Base-by-base conservation (phyloP, 805 yeast genomes). In the Isabelozyma gotoi region DNA sequence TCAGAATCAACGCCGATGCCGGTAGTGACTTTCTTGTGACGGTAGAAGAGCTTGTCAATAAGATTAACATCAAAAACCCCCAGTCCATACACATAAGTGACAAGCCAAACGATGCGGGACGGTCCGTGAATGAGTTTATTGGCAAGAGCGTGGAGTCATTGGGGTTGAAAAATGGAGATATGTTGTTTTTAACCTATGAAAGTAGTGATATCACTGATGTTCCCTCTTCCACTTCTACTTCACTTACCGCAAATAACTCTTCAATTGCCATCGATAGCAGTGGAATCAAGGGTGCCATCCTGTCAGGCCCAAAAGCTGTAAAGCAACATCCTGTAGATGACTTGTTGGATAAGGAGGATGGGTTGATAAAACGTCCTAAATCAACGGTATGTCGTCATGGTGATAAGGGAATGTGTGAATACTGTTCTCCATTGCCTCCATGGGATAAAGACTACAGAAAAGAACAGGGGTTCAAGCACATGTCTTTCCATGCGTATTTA, bases 361-460 rank as follows among this genome's bases (percentile, higher is more conserved):
- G 99, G 0, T 68, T 85, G 43, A 88, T 94, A 43, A 64, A 74
- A 20, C 76, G 99, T 27, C 65, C 71, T 31, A 75, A 71, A 49
- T 78, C 88, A 1, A 54, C 62, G 2, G 68, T 90, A 48, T 92
- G 99, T 64, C 79, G 84, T 46, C 99, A 94, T 61, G 86, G 92
- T 2, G 92, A 84, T 32, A 85, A 84, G 54, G 99, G 98, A 2
- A 94, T 94, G 98, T 94, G 99, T 64, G 99, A 94, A 58, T 89
- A 90, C 60, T 94, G 98, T 62, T 82, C 95, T 27, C 97, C 98
- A 0, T 68, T 94, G 41, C 97, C 96, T 29, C 98, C 99, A 2
- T 94, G 92, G 88, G 97, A 94, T 62, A 76, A 76, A 49, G 79
- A 75, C 17, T 92, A 90, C 60, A 84, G 83, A 50, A 78, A 78